Evolutionary conservation across 2,329 filamentous ascomycete species (phyloP).

Genomic region (Penicillium brevicompactum): DNA sequence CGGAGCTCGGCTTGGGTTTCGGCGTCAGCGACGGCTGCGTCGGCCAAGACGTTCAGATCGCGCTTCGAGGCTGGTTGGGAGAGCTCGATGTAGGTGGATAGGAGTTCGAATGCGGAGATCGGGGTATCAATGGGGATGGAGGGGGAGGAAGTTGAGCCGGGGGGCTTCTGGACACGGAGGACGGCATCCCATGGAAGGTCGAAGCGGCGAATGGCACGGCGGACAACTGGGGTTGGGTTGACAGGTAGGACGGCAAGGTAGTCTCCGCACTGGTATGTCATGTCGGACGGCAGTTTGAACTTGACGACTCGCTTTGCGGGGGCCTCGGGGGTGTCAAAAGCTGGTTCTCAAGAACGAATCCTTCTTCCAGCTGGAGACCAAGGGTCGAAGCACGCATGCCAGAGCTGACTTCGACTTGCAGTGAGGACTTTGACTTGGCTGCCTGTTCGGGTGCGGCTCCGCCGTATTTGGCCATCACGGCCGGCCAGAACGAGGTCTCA

Average conservation of each 20-base stretch:
- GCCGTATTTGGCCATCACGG: conserved; percentile 47
- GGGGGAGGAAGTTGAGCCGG: conserved; percentile 40
- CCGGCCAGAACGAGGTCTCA: conserved; percentile 58
- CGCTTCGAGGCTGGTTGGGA: conserved; percentile 72
- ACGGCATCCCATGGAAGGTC: conserved; percentile 69
- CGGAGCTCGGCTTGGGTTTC: conserved; percentile 45
- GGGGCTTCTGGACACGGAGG: conserved; percentile 60
- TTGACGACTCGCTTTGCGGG: conserved; percentile 66
- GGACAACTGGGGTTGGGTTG: conserved; percentile 65
- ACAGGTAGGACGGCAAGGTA: conserved; percentile 74
- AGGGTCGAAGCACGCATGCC: conserved; percentile 59
- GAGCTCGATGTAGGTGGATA: conserved; percentile 73
- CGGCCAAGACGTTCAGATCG: conserved; percentile 49
- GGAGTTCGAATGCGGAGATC: conserved; percentile 64
- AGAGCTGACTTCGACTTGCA: conserved; percentile 55
- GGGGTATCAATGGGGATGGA: conserved; percentile 57
- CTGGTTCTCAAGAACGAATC: conserved; percentile 57
- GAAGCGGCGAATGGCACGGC: conserved; percentile 65
- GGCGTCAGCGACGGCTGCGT: conserved; percentile 54
- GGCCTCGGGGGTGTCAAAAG: conserved; percentile 53
- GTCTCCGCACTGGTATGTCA: conserved; percentile 71
- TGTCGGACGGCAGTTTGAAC: conserved; percentile 66
- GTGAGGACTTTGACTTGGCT: conserved; percentile 37
- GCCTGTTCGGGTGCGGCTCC: conserved; percentile 18
- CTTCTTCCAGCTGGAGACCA: conserved; percentile 65